Conservation (phyloP, 2,329 filamentous ascomycete genomes). For the Penicillium psychrosexuale region DNA sequence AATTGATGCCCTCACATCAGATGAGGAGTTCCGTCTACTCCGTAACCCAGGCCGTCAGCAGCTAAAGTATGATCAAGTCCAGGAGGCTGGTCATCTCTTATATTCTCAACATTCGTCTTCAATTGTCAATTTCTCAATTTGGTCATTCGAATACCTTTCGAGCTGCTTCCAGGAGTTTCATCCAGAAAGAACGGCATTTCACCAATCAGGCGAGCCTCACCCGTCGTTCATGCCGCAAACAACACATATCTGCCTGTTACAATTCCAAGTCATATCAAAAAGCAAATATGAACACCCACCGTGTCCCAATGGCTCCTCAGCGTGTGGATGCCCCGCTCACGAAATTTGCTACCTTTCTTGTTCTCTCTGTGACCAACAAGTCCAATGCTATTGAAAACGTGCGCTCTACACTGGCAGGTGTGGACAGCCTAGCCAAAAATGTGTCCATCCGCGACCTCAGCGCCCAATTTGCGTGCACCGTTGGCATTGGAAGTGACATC, state of each 20-base stretch:
- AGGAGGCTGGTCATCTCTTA: not conserved
- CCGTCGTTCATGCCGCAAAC: not conserved
- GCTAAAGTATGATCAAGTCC: not conserved
- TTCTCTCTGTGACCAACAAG: conserved; percentile 43
- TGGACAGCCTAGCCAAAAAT: conserved; percentile 52
- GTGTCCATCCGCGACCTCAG: conserved; percentile 51
- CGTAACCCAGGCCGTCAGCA: not conserved
- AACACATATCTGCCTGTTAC: not conserved
- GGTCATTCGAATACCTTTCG: not conserved
- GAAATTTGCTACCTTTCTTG: conserved; percentile 53
- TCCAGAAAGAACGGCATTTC: not conserved
- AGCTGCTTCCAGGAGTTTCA: not conserved
- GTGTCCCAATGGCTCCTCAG: conserved; percentile 41
- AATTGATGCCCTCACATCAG: not conserved
- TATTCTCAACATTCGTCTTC: not conserved
- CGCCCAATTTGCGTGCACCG: conserved; percentile 51
- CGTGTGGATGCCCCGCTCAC: conserved; percentile 53
- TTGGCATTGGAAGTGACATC: conserved; percentile 53
- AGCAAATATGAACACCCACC: conserved; percentile 22
- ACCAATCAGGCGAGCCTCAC: not conserved
- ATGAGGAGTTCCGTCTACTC: not conserved
- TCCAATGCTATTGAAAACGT: conserved; percentile 42
- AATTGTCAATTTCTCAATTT: not conserved
- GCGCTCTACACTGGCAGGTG: conserved; percentile 45
- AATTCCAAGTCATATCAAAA: not conserved